Percentiles rank a stretch among this genome's conserved stretches.
Evolutionary conservation across 2,329 filamentous ascomycete genomes (phyloP).

Genomic region (Coniochaeta sp.): DNA sequence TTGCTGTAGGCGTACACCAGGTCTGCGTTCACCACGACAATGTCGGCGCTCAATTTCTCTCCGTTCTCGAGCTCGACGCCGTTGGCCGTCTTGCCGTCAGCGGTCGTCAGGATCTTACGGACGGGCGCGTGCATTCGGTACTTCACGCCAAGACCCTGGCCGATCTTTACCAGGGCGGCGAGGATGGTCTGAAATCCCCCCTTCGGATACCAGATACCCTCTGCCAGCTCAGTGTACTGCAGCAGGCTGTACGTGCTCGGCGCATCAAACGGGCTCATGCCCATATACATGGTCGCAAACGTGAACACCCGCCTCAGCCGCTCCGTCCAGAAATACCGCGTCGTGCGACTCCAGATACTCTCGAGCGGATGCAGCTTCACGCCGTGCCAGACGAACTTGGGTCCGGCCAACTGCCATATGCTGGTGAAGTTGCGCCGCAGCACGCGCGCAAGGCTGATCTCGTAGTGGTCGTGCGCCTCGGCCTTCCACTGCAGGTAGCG

Average conservation of each 20-base stretch:
- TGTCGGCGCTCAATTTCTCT: conserved; percentile 52
- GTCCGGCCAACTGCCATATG: conserved; percentile 48
- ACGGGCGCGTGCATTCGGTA: conserved; percentile 56
- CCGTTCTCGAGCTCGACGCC: conserved; percentile 54
- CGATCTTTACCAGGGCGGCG: conserved; percentile 55
- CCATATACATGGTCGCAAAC: conserved; percentile 78
- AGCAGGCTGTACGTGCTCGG: conserved; percentile 67
- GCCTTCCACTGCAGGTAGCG: conserved; percentile 60
- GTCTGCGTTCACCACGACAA: conserved; percentile 67
- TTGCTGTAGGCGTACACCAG: conserved; percentile 69
- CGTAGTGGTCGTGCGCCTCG: conserved; percentile 64
- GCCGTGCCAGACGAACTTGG: conserved; percentile 50
- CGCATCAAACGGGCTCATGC: conserved; percentile 71
- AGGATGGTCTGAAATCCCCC: conserved; percentile 64
- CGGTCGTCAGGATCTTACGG: conserved; percentile 40
- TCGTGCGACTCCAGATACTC: conserved; percentile 58
- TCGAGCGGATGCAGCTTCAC: conserved; percentile 62
- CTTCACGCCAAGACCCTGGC: conserved; percentile 52
- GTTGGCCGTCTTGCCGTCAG: conserved; percentile 34
- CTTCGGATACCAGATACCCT: conserved; percentile 70
- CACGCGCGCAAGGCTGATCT: conserved; percentile 59
- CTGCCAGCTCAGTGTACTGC: conserved; percentile 68
- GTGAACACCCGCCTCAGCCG: conserved; percentile 64
- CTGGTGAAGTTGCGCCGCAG: conserved; percentile 59
- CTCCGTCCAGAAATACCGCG: conserved; percentile 63